Base-by-base conservation (phyloP, 108 stramenopile species). In the Cyclotella sp. region DNA sequence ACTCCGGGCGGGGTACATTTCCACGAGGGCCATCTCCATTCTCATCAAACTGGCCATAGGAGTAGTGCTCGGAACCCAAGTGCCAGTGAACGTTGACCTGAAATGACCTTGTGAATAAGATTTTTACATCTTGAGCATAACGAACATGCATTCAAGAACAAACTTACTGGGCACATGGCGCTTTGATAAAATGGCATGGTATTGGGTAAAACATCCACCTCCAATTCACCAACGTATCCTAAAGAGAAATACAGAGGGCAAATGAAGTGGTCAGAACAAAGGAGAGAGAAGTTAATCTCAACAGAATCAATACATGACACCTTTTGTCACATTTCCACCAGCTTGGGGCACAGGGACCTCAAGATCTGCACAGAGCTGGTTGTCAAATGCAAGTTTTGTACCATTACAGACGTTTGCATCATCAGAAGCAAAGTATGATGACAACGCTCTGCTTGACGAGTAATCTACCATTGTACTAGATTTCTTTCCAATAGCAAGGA, bases 31-130 rank as follows among this genome's bases (percentile, higher is more conserved):
- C 86, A 16, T 16, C 14, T 30, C 87, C 89, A 28, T 69, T 75
- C 63, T 88, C 87, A 57, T 89, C 90, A 61, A 63, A 91, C 68
- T 91, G 75, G 40, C 90, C 90, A 54, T 30, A 44, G 7, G 85
- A 86, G 57, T 76, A 83, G 81, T 91, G 90, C 84, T 91, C 90
- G 54, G 90, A 61, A 44, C 90, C 90, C 65, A 88, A 71, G 68
- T 91, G 90, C 90, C 90, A 91, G 62, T 90, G 91, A 30, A 89
- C 86, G 62, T 91, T 91, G 70, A 88, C 89, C 26, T 88, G 87
- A 63, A 91, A 21, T 22, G 55, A 24, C 21, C 12, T 26, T 57
- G 5, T 12, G 19, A 0, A 24, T 57, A 24, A 24, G n/a, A 57
- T 12, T 7, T 7, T 3, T 57, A n/a, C n/a, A n/a, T n/a, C 21